A percentile compares a stretch with the other conserved stretches of the same genome.
phyloP scores from a whole-genome alignment of 225 moss, liverwort and hornwort genomes.

The Lunularia cruciata region DNA sequence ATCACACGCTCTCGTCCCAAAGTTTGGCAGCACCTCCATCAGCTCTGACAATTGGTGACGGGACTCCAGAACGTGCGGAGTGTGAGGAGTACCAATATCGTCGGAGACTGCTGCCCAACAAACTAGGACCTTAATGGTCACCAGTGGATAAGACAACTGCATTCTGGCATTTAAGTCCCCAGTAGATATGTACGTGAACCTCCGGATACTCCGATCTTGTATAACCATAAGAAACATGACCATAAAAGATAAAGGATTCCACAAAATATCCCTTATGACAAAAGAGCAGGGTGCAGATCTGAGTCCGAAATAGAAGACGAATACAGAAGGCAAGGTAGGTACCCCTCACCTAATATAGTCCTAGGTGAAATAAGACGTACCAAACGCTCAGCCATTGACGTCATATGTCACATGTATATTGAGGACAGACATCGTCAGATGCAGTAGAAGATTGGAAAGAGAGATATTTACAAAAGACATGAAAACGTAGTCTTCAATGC shows the following conservation, averaged over 20 bases:
- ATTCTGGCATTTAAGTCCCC: too few relatives aligned
- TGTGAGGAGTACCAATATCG: background rate
- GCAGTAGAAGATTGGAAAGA: too few relatives aligned
- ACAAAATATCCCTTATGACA: too few relatives aligned
- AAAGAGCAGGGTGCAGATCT: too few relatives aligned
- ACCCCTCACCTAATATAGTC: too few relatives aligned
- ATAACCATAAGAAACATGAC: background rate
- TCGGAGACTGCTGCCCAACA: background rate
- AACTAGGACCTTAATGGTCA: background rate
- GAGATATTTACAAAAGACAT: too few relatives aligned
- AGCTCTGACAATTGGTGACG: constrained; percentile 1
- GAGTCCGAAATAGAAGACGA: background rate
- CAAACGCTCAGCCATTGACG: too few relatives aligned
- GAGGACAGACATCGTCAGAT: too few relatives aligned
- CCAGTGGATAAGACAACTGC: background rate
- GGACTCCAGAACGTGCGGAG: background rate
- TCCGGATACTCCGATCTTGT: background rate
- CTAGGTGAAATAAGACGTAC: too few relatives aligned
- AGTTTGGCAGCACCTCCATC: background rate
- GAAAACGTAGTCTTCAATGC: too few relatives aligned
- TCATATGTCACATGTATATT: too few relatives aligned
- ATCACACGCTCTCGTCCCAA: background rate
- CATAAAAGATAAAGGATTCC: background rate
- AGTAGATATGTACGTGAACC: background rate
- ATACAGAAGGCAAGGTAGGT: background rate